Evolutionary conservation across 352 stramenopile genomes (phyloP).

Genomic region (Phytophthora hybrid): DNA sequence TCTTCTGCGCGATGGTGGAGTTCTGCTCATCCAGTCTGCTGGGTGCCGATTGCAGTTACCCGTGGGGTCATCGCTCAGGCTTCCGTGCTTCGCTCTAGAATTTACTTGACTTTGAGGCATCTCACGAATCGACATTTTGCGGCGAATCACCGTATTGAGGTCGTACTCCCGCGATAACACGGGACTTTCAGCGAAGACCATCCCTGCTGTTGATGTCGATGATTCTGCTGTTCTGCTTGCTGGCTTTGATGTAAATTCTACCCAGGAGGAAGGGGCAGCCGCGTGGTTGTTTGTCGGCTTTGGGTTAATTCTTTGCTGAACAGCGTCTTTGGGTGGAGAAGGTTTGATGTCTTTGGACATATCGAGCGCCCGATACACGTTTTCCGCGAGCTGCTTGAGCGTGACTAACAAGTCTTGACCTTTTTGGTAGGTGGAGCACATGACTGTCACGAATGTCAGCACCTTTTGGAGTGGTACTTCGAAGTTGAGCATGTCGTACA

Average conservation of each 20-base stretch:
- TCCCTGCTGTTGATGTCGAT: conserved; percentile 12
- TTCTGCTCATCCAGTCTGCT: conserved; percentile 38
- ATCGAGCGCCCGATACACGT: conserved; percentile 80
- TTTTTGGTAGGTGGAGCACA: conserved; percentile 88
- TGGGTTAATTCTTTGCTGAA: conserved; percentile 24
- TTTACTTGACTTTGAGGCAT: conserved; percentile 20
- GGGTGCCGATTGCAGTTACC: conserved; percentile 22
- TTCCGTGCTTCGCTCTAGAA: conserved; percentile 7
- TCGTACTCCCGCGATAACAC: conserved; percentile 71
- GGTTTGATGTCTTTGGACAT: conserved; percentile 78
- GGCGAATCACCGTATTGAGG: conserved; percentile 79
- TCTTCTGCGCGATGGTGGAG: conserved; percentile 32
- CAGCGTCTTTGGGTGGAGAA: conserved; percentile 35
- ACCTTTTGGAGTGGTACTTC: conserved; percentile 79
- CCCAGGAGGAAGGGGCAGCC: background rate
- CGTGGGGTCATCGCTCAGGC: background rate
- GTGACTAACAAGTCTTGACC: conserved; percentile 71
- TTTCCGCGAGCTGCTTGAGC: conserved; percentile 82
- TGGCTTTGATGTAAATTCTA: conserved; percentile 8
- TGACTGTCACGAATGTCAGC: conserved; percentile 80
- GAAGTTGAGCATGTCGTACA: conserved; percentile 90
- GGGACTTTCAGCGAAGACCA: conserved; percentile 43
- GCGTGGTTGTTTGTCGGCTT: conserved; percentile 18
- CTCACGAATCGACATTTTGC: conserved; percentile 79
- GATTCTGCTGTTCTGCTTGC: background rate